These are phyloP conservation scores for Coemansia asiatica DNA, from an alignment of 192 early-diverging fungal species.

Conservation along the genomic window DNA sequence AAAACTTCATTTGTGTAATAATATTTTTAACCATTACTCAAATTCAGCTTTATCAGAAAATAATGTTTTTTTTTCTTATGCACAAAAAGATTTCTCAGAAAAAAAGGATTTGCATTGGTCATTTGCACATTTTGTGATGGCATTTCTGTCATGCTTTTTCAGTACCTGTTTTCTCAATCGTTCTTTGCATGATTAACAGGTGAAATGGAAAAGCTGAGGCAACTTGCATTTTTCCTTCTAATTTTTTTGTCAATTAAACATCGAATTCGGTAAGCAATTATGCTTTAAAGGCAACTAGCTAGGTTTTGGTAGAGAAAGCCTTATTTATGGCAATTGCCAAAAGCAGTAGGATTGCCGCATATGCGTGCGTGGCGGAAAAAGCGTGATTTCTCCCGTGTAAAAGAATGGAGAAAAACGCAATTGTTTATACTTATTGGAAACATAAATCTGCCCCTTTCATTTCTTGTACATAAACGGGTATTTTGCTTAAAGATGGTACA, in stretches of 20 bases:
- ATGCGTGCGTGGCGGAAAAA: background rate
- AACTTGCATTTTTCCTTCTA: conserved; percentile 12
- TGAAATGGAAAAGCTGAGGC: background rate
- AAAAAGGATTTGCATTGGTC: background rate
- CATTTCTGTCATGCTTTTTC: background rate
- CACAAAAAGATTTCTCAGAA: conserved; percentile 2
- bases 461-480: too few species aligned
- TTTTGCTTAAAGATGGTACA: too few species aligned
- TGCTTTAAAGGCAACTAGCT: background rate
- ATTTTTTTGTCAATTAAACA: background rate
- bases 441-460: too few species aligned
- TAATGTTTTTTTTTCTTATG: conserved; percentile 8
- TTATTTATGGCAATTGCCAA: background rate
- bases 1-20: background rate
- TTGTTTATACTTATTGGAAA: too few species aligned
- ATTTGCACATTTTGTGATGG: background rate
- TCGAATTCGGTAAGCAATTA: background rate
- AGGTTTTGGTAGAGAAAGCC: background rate
- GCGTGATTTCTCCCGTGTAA: background rate
- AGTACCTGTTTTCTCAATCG: background rate
- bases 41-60: background rate
- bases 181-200: background rate
- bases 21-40: background rate
- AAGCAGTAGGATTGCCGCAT: background rate
- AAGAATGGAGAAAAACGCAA: background rate